Evolutionary conservation across 192 early-diverging fungal species (phyloP).

Genomic region (Backusella macrospora): DNA sequence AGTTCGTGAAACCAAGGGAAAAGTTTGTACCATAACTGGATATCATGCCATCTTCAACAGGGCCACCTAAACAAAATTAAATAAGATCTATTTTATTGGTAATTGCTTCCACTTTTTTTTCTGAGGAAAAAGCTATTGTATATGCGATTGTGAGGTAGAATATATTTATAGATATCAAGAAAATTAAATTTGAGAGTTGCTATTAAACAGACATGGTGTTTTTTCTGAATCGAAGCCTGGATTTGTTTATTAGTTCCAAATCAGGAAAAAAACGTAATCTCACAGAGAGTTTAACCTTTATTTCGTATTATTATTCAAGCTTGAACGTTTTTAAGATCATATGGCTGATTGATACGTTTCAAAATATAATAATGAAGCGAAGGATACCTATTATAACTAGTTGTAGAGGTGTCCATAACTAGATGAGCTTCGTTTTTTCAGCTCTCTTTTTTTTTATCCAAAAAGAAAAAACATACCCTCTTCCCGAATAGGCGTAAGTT

Average conservation of each 20-base stretch:
- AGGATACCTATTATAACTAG: not conserved
- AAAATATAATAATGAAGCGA: not conserved
- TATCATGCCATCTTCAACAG: not conserved
- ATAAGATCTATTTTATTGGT: not conserved
- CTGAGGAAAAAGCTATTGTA: not conserved
- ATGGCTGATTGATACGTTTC: not conserved
- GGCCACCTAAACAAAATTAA: not conserved
- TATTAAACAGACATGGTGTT: not conserved
- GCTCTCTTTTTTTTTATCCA: not conserved
- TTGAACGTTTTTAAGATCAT: not conserved
- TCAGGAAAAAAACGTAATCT: slow-evolving; percentile 12
- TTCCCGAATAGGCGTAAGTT: not conserved
- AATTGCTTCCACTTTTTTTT: not conserved
- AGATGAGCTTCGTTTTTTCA: not conserved
- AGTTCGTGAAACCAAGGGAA: slow-evolving; percentile 1
- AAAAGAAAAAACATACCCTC: not conserved
- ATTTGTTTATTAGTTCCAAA: slow-evolving; percentile 5
- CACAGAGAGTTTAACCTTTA: not conserved
- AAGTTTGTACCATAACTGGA: not conserved
- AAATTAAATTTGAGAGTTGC: not conserved
- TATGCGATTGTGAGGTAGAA: too few relatives aligned
- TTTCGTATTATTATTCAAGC: not conserved
- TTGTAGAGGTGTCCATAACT: too few relatives aligned
- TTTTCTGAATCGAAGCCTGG: not conserved
- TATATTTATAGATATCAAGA: not conserved